These are phyloP conservation scores for Fusarium tanahbumbuense DNA, from an alignment of 2,329 filamentous ascomycete genomes.

Conservation along the genomic window DNA sequence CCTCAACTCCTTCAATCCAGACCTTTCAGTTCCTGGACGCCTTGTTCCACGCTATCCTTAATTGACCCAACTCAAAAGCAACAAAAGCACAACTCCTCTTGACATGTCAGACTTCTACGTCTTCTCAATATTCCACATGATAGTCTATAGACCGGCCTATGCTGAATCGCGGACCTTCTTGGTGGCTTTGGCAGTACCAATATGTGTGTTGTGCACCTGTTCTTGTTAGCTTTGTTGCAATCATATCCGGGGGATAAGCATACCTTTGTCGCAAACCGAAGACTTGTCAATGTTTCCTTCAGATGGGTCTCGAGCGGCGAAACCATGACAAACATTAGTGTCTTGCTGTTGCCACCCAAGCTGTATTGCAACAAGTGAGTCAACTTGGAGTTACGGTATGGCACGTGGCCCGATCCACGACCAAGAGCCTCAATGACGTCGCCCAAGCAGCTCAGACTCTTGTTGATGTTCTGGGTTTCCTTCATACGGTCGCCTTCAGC, in stretches of 20 bases:
- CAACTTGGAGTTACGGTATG: slow-evolving; percentile 96
- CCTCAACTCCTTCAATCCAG: slow-evolving; percentile 42
- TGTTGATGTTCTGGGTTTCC: slow-evolving; percentile 98
- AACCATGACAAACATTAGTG: slow-evolving; percentile 99
- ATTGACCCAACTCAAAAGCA: slow-evolving; percentile 14
- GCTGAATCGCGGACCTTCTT: slow-evolving; percentile 65
- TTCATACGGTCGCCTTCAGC: slow-evolving; percentile 88
- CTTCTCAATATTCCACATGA: slow-evolving; percentile 3
- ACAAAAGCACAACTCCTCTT: slow-evolving; percentile 14
- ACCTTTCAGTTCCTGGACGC: slow-evolving; percentile 12
- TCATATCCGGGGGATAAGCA: slow-evolving; percentile 33
- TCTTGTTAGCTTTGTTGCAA: slow-evolving; percentile 11
- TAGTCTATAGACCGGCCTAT: slow-evolving; percentile 22
- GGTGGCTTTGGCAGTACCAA: slow-evolving; percentile 85
- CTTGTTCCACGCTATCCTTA: slow-evolving; percentile 29
- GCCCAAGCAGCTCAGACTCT: slow-evolving; percentile 88
- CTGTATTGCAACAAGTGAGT: slow-evolving; percentile 96
- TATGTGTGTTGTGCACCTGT: slow-evolving; percentile 87
- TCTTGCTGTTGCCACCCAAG: slow-evolving; percentile 94
- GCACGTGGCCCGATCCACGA: slow-evolving; percentile 83
- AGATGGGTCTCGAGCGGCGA: slow-evolving; percentile 91
- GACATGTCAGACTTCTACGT: background rate
- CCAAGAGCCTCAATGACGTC: slow-evolving; percentile 97
- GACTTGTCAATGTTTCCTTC: slow-evolving; percentile 91
- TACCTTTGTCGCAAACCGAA: slow-evolving; percentile 96